Percentiles rank a stretch among this genome's conserved stretches.
Evolutionary conservation across 495 filamentous ascomycete genomes (phyloP).

Genomic region (Clavariopsis aquatica): DNA sequence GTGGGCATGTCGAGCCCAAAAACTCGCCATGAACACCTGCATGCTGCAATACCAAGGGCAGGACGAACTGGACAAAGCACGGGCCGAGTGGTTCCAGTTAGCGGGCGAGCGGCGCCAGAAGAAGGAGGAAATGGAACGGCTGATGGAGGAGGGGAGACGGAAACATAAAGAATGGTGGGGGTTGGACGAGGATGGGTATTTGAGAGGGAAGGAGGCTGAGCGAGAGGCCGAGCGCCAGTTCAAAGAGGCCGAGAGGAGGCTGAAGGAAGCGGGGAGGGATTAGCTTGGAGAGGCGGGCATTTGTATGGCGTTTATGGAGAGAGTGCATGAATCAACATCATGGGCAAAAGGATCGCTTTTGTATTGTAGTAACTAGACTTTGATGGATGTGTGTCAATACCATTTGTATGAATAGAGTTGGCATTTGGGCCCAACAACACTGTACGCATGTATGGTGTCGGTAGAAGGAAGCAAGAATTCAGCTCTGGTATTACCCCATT

Average conservation of each 20-base stretch:
- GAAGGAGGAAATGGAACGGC: conserved; percentile 60
- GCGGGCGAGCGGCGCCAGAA: conserved; percentile 65
- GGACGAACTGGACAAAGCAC: conserved; percentile 80
- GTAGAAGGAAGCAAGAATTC: conserved; percentile 8
- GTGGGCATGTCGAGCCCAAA: conserved; percentile 77
- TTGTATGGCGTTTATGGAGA: conserved; percentile 36
- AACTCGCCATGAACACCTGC: conserved; percentile 86
- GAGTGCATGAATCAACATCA: background rate
- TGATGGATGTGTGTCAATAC: too few species aligned
- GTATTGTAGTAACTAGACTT: conserved; percentile 8
- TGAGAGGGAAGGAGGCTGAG: conserved; percentile 38
- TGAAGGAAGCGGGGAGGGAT: conserved; percentile 11
- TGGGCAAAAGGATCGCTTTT: conserved; percentile 3
- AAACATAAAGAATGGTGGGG: conserved; percentile 56
- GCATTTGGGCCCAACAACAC: background rate
- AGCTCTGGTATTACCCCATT: conserved; percentile 25
- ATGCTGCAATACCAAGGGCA: conserved; percentile 84
- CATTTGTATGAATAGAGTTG: too few species aligned
- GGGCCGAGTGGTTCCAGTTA: conserved; percentile 89
- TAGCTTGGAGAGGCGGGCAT: conserved; percentile 1
- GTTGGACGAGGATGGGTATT: conserved; percentile 52
- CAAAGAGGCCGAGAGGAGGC: conserved; percentile 4
- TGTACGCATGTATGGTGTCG: conserved; percentile 5
- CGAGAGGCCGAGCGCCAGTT: conserved; percentile 55
- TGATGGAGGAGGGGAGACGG: conserved; percentile 50